Evolutionary conservation across 2,329 filamentous ascomycete species (phyloP).

Genomic region (Calonectria pteridis): DNA sequence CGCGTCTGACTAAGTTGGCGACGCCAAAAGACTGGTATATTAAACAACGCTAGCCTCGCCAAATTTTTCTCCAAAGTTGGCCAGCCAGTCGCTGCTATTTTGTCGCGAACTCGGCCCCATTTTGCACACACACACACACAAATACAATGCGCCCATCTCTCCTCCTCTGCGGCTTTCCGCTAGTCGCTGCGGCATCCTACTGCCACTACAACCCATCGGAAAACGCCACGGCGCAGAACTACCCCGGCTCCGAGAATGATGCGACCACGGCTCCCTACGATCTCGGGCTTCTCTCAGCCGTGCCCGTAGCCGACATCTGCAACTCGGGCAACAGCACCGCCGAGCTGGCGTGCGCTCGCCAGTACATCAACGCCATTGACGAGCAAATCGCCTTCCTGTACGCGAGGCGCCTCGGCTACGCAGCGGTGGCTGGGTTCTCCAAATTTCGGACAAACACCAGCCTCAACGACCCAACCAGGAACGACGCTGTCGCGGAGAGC

Average conservation of each 20-base stretch:
- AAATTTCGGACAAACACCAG: constrained; percentile 14
- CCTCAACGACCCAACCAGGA: constrained; percentile 30
- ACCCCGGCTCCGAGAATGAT: not conserved
- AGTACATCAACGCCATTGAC: constrained; percentile 34
- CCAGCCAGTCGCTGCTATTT: not conserved
- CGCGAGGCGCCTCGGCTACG: constrained; percentile 30
- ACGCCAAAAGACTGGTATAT: not conserved
- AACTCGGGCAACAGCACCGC: constrained; percentile 4
- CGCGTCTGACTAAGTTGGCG: not conserved
- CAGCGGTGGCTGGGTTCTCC: constrained; percentile 29
- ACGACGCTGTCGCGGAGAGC: constrained; percentile 24
- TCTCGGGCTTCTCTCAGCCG: constrained; percentile 1
- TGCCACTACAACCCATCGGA: not conserved
- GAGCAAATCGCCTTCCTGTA: constrained; percentile 35
- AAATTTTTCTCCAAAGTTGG: not conserved
- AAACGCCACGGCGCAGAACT: not conserved
- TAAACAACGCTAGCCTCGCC: not conserved
- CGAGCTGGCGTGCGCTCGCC: constrained; percentile 24
- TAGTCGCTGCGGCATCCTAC: not conserved
- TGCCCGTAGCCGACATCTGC: constrained; percentile 25
- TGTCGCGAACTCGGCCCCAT: not conserved
- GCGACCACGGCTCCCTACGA: not conserved
- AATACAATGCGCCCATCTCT: not conserved
- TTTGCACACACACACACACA: not conserved
- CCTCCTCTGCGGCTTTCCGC: not conserved